phyloP scores from a whole-genome alignment of 2,329 filamentous ascomycete species.

The Penicillium thymicola region DNA sequence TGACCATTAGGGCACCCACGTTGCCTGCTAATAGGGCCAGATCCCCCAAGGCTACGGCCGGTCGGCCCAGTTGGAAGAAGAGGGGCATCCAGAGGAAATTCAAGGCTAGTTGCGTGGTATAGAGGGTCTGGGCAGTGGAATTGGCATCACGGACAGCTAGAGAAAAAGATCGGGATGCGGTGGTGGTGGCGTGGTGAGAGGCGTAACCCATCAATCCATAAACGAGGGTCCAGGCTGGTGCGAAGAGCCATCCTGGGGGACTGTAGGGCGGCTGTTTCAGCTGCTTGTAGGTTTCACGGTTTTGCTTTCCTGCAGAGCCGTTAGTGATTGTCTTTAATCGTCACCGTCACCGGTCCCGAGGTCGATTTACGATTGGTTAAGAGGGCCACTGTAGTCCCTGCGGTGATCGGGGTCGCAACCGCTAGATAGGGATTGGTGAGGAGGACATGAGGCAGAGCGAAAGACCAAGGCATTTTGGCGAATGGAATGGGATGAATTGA shows the following conservation, averaged over 20 bases:
- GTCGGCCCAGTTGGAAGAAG: constrained; percentile 76
- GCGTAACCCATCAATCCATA: constrained; percentile 82
- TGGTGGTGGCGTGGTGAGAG: constrained; percentile 70
- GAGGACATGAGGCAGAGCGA: constrained; percentile 30
- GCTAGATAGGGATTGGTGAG: constrained; percentile 28
- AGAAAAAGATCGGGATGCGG: constrained; percentile 58
- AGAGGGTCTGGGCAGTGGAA: constrained; percentile 69
- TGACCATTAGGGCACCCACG: constrained; percentile 67
- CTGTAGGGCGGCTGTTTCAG: constrained; percentile 50
- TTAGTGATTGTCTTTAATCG: background rate
- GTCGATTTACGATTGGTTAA: constrained; percentile 28
- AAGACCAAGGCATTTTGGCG: constrained; percentile 30
- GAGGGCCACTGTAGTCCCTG: constrained; percentile 26
- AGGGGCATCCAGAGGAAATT: constrained; percentile 91
- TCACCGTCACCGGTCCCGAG: background rate
- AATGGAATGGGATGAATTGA: background rate
- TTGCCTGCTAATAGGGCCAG: constrained; percentile 69
- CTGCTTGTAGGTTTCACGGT: constrained; percentile 36
- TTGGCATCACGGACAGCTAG: constrained; percentile 58
- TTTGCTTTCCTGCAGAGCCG: constrained; percentile 48
- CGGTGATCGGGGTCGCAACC: constrained; percentile 30
- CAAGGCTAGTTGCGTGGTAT: constrained; percentile 78
- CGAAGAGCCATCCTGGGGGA: constrained; percentile 50
- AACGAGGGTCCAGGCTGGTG: constrained; percentile 54
- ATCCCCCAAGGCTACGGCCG: constrained; percentile 71